Percentiles rank a stretch among this genome's conserved stretches.
Evolutionary conservation across 345 rosid genomes (phyloP).

Genomic region (Firmiana major): DNA sequence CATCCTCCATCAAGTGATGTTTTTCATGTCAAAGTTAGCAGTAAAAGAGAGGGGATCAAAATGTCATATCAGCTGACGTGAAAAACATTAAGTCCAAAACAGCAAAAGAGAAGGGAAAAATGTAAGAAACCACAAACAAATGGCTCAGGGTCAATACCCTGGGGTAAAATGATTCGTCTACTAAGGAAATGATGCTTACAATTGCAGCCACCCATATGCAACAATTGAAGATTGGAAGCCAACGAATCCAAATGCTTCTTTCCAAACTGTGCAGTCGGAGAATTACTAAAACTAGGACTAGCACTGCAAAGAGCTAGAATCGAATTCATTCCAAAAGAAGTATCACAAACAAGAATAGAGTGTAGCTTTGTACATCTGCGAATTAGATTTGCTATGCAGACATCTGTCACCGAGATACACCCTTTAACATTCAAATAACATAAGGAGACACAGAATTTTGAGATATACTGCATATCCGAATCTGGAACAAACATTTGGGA

Average conservation of each 20-base stretch:
- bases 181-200: slow-evolving; percentile 39
- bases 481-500: slow-evolving; percentile 40
- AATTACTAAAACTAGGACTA: slow-evolving; percentile 20
- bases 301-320: slow-evolving; percentile 50
- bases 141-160: not conserved
- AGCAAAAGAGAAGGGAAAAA: not conserved
- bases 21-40: not conserved
- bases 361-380: slow-evolving; percentile 40
- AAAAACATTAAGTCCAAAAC: not conserved
- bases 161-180: not conserved
- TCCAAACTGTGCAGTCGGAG: slow-evolving; percentile 21
- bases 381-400: slow-evolving; percentile 54
- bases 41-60: not conserved
- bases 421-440: slow-evolving; percentile 66
- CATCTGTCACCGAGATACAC: slow-evolving; percentile 63
- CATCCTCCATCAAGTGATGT: slow-evolving; percentile 7
- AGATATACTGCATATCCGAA: slow-evolving; percentile 44
- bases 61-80: not conserved
- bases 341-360: slow-evolving; percentile 66
- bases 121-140: not conserved
- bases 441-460: slow-evolving; percentile 42
- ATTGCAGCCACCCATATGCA: slow-evolving; percentile 75
- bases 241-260: slow-evolving; percentile 29
- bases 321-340: slow-evolving; percentile 62
- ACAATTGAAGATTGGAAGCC: slow-evolving; percentile 53